These are phyloP conservation scores for Haberlea rhodopensis DNA, from an alignment of 257 asterid genomes.

Conservation along the genomic window DNA sequence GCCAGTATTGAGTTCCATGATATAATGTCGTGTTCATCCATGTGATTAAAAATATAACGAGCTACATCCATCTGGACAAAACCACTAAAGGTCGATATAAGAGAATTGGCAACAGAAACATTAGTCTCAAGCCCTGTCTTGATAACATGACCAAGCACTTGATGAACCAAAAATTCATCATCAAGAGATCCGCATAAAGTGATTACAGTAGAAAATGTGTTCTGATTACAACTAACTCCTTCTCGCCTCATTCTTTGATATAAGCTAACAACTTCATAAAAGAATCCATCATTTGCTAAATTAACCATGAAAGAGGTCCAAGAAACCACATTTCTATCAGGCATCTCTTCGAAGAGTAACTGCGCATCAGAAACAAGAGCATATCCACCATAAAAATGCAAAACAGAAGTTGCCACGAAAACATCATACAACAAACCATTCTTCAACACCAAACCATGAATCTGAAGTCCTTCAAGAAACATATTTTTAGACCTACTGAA, in stretches of 20 bases:
- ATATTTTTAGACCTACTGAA: constrained; percentile 56
- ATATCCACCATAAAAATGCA: constrained; percentile 79
- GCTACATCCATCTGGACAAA: constrained; percentile 49
- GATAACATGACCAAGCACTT: constrained; percentile 54
- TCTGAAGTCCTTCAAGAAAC: constrained; percentile 63
- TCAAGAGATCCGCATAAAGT: constrained; percentile 38
- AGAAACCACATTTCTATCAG: constrained; percentile 78
- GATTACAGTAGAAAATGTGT: constrained; percentile 42
- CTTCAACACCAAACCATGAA: constrained; percentile 71
- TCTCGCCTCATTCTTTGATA: constrained; percentile 38
- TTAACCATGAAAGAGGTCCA: constrained; percentile 94
- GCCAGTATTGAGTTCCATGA: constrained; percentile 76
- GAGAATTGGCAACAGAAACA: constrained; percentile 69
- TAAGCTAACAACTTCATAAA: constrained; percentile 40
- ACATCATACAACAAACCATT: constrained; percentile 57
- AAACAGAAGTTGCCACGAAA: constrained; percentile 66
- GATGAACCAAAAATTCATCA: constrained; percentile 42
- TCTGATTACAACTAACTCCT: constrained; percentile 38
- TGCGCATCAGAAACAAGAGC: constrained; percentile 49
- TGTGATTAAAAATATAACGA: constrained; percentile 45
- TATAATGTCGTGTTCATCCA: constrained; percentile 47
- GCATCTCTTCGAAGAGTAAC: constrained; percentile 63
- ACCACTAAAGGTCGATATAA: constrained; percentile 62
- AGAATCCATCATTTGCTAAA: constrained; percentile 47
- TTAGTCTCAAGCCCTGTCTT: constrained; percentile 59